These are phyloP conservation scores for Thymus mandschuricus DNA, from an alignment of 257 asterid genomes.

Conservation along the genomic window DNA sequence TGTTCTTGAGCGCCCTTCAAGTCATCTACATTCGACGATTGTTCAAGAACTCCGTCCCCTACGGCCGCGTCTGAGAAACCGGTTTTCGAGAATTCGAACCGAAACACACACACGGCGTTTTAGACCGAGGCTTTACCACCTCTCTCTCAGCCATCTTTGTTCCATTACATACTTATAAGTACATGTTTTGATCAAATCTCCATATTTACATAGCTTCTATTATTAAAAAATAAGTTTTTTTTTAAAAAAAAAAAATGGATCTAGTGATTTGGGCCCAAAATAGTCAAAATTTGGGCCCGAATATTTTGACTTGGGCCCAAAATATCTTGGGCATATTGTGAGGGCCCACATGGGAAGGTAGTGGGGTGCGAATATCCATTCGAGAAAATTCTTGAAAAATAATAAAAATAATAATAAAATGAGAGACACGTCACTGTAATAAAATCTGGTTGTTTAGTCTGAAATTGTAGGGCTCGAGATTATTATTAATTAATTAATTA, in stretches of 20 bases:
- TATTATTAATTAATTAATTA: not conserved
- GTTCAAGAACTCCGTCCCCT: slow-evolving; percentile 72
- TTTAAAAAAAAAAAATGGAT: too few species aligned
- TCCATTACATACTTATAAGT: too few species aligned
- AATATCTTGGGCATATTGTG: not conserved
- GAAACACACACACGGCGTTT: too few species aligned
- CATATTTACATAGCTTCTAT: too few species aligned
- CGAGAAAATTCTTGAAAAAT: not conserved
- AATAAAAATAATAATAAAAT: not conserved
- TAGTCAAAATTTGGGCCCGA: too few species aligned
- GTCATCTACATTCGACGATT: slow-evolving; percentile 68
- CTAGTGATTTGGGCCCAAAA: too few species aligned
- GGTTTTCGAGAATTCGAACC: too few species aligned
- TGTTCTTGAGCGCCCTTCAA: slow-evolving; percentile 66
- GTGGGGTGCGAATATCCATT: slow-evolving; percentile 26
- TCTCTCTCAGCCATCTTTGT: too few species aligned
- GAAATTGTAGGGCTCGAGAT: not conserved
- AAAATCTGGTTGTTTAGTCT: slow-evolving; percentile 11
- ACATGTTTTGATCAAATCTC: too few species aligned
- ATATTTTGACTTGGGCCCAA: too few species aligned
- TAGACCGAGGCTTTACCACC: too few species aligned
- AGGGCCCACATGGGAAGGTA: not conserved
- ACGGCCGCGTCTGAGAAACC: slow-evolving; percentile 65
- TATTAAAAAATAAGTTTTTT: too few species aligned
- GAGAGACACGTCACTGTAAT: not conserved